Conservation (phyloP, 768 basidiomycete genomes). For the Hygrophorus pudorinus region DNA sequence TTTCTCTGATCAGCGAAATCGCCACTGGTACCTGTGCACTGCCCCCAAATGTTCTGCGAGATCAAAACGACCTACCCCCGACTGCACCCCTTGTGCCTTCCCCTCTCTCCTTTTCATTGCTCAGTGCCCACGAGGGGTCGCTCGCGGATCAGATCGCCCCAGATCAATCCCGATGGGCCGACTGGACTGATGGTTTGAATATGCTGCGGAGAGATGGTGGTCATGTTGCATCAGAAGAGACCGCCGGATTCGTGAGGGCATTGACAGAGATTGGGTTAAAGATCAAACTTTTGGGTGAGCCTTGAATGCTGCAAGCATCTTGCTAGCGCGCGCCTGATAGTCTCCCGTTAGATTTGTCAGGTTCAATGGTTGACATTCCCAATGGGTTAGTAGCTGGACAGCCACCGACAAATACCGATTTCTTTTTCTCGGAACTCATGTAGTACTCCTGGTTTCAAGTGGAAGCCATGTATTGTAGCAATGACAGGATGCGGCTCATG, state of each 20-base stretch:
- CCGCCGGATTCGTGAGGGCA: conserved; percentile 76
- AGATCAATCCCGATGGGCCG: conserved; percentile 73
- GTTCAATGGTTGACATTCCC: conserved; percentile 85
- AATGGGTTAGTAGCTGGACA: conserved; percentile 68
- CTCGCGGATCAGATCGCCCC: conserved; percentile 73
- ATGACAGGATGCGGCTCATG: not conserved
- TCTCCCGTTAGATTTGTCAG: conserved; percentile 57
- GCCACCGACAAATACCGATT: conserved; percentile 71
- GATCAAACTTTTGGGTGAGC: conserved; percentile 76
- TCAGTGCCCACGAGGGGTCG: conserved; percentile 60
- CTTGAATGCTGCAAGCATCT: conserved; percentile 3
- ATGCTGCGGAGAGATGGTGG: conserved; percentile 77
- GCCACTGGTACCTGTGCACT: conserved; percentile 64
- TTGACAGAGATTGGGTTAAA: conserved; percentile 88
- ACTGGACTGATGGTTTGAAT: conserved; percentile 91
- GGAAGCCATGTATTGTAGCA: not conserved
- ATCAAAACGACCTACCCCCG: conserved; percentile 49
- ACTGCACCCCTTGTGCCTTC: conserved; percentile 45
- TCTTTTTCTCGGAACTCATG: conserved; percentile 70
- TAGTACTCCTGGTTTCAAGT: conserved; percentile 11
- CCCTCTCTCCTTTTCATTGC: conserved; percentile 67
- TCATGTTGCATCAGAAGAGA: conserved; percentile 77
- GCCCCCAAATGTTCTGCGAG: conserved; percentile 54
- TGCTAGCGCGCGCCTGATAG: not conserved
- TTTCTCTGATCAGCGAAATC: conserved; percentile 71